Evolutionary conservation across 2,329 filamentous ascomycete genomes (phyloP).

Genomic region (Sarocladium brachiariae): DNA sequence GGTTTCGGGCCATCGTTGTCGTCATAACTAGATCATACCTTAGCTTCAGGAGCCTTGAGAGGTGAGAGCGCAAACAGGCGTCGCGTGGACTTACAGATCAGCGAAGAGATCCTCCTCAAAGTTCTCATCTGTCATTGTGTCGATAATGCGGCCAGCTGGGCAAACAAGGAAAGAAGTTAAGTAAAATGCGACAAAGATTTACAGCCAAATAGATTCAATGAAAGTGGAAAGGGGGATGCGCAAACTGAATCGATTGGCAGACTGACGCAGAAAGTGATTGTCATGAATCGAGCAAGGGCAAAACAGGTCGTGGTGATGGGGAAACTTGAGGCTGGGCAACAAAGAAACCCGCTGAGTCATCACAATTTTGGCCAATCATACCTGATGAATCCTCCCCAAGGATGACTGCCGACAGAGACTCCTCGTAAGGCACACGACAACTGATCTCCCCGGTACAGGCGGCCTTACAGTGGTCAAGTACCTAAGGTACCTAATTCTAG

Average conservation of each 20-base stretch:
- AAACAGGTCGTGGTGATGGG: not conserved
- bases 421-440: not conserved
- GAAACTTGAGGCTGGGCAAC: not conserved
- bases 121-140: constrained; percentile 73
- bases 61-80: not conserved
- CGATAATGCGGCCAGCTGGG: too few species aligned
- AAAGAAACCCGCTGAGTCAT: not conserved
- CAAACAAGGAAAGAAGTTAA: not conserved
- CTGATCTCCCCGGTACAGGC: not conserved
- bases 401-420: not conserved
- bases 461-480: not conserved
- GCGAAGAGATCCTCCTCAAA: constrained; percentile 94
- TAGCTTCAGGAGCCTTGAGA: not conserved
- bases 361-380: too few species aligned
- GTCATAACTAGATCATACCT: constrained; percentile 50
- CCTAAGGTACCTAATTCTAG: too few species aligned
- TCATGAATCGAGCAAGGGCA: not conserved
- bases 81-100: constrained; percentile 64
- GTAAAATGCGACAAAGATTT: not conserved
- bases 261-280: not conserved
- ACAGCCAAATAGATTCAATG: not conserved
- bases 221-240: not conserved
- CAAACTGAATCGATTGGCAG: not conserved
- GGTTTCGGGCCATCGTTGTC: constrained; percentile 48
- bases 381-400: too few species aligned